Conservation (phyloP, 2,329 filamentous ascomycete species). For the Thelonectria olida region DNA sequence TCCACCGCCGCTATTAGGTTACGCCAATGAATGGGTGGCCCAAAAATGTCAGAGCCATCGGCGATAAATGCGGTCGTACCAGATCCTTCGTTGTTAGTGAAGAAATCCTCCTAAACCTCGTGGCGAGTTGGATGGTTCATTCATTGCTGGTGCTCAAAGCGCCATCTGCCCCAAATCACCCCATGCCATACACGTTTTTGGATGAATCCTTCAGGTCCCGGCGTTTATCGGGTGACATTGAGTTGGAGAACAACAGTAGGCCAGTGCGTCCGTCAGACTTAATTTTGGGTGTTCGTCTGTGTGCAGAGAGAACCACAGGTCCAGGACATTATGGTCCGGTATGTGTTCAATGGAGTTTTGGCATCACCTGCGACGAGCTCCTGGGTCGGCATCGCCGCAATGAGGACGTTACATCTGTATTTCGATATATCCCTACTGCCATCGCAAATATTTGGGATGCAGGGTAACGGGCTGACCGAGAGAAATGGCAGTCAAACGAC, state of each 20-base stretch:
- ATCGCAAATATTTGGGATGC: too few species aligned
- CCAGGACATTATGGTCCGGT: not conserved
- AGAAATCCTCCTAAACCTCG: slow-evolving; percentile 2
- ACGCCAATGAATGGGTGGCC: not conserved
- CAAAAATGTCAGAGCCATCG: slow-evolving; percentile 9
- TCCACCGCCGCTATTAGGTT: not conserved
- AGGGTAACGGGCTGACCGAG: slow-evolving; percentile 9
- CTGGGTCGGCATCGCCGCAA: not conserved
- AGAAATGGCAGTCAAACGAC: slow-evolving; percentile 6
- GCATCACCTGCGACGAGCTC: not conserved
- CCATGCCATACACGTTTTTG: slow-evolving; percentile 1
- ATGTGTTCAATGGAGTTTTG: not conserved
- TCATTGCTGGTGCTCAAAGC: slow-evolving; percentile 2
- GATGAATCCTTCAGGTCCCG: not conserved
- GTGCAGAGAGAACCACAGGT: not conserved
- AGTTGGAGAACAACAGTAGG: slow-evolving; percentile 13
- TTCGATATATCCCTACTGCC: not conserved
- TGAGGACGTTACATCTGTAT: not conserved
- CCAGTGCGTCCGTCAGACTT: slow-evolving; percentile 8
- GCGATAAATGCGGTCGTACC: slow-evolving; percentile 25
- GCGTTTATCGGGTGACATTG: slow-evolving; percentile 12
- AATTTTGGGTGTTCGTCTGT: slow-evolving; percentile 1
- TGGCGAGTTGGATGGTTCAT: not conserved
- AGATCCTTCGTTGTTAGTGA: not conserved
- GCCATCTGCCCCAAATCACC: slow-evolving; percentile 11